Conservation (phyloP, 1,284 basidiomycete species). For the Singerocomus rubriflavus region DNA sequence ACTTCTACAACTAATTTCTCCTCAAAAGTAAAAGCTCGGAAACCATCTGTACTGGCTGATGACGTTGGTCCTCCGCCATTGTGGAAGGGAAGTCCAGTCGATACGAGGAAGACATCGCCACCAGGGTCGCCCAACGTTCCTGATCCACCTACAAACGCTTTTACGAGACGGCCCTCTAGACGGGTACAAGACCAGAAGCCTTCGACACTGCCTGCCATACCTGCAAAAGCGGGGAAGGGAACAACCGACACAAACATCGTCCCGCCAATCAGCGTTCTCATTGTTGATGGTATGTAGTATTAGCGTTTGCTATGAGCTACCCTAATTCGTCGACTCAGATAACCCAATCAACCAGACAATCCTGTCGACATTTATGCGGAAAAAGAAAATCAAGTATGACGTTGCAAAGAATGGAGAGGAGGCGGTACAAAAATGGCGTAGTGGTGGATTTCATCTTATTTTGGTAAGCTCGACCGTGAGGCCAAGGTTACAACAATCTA, state of each 20-base stretch:
- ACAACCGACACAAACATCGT: conserved; percentile 60
- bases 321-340: conserved; percentile 51
- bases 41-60: conserved; percentile 32
- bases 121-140: conserved; percentile 32
- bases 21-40: conserved; percentile 26
- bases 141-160: conserved; percentile 27
- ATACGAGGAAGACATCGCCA: conserved; percentile 36
- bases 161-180: conserved; percentile 28
- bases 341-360: conserved; percentile 99
- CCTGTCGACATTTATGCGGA: conserved; percentile 92
- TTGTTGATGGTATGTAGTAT: conserved; percentile 80
- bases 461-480: conserved; percentile 54
- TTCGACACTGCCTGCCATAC: conserved; percentile 18
- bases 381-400: conserved; percentile 95
- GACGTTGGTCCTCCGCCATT: conserved; percentile 18
- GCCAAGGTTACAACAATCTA: not conserved
- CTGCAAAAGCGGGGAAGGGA: conserved; percentile 25
- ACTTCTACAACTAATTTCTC: conserved; percentile 3
- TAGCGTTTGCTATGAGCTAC: conserved; percentile 8
- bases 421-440: conserved; percentile 95
- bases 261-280: conserved; percentile 93
- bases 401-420: conserved; percentile 94
- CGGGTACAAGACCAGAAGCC: conserved; percentile 31
- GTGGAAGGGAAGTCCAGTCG: conserved; percentile 30
- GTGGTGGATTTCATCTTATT: conserved; percentile 93